Evolutionary conservation across 2,329 filamentous ascomycete genomes (phyloP).

Genomic region (Pseudogymnoascus sp.): DNA sequence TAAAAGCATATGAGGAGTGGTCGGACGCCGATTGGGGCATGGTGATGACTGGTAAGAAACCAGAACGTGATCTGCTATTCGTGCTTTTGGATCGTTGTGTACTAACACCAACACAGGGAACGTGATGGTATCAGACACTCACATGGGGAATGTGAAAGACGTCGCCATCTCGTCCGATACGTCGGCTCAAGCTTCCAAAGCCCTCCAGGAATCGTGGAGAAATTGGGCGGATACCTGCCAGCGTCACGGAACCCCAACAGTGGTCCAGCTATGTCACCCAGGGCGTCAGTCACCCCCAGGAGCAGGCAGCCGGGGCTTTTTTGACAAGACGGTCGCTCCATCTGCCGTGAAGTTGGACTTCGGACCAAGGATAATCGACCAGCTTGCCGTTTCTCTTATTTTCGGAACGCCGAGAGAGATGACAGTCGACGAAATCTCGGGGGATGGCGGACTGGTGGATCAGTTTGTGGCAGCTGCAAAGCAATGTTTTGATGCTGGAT

Average conservation of each 20-base stretch:
- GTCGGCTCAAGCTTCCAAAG: slow-evolving; percentile 15
- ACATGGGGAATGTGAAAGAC: neutral
- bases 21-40: slow-evolving; percentile 46
- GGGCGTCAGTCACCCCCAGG: slow-evolving; percentile 38
- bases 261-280: slow-evolving; percentile 42
- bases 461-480: slow-evolving; percentile 48
- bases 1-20: slow-evolving; percentile 46
- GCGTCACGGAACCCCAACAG: slow-evolving; percentile 29
- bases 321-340: slow-evolving; percentile 36
- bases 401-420: slow-evolving; percentile 52
- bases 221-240: slow-evolving; percentile 30
- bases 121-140: neutral
- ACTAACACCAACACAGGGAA: neutral
- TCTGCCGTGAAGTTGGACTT: slow-evolving; percentile 38
- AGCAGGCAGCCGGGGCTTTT: slow-evolving; percentile 31
- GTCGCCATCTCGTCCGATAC: neutral
- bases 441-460: slow-evolving; percentile 36
- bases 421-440: slow-evolving; percentile 42
- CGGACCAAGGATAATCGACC: slow-evolving; percentile 32
- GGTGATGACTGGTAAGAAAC: slow-evolving; percentile 36
- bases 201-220: slow-evolving; percentile 31
- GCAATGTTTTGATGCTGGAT: slow-evolving; percentile 42
- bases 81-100: neutral
- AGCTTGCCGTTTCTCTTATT: slow-evolving; percentile 28
- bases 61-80: neutral